Evolutionary conservation across 768 basidiomycete species (phyloP).

Genomic region (Auriscalpium orientale): DNA sequence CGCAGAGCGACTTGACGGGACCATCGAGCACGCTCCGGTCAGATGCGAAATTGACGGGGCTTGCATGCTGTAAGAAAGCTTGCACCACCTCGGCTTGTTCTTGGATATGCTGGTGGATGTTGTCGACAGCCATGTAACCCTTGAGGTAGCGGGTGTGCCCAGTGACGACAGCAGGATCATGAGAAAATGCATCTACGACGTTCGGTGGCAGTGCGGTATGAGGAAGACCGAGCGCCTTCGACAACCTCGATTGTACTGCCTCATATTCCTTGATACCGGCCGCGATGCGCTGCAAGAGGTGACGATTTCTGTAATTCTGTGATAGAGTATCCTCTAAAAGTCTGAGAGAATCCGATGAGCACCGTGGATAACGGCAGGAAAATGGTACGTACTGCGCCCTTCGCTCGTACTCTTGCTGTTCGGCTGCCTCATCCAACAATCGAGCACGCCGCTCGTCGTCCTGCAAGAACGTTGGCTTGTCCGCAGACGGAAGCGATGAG

Average conservation of each 20-base stretch:
- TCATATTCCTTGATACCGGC: slow-evolving; percentile 61
- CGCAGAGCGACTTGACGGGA: slow-evolving; percentile 43
- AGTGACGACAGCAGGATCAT: slow-evolving; percentile 73
- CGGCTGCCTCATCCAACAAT: slow-evolving; percentile 34
- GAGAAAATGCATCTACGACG: slow-evolving; percentile 64
- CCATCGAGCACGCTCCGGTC: slow-evolving; percentile 39
- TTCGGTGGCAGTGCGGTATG: slow-evolving; percentile 51
- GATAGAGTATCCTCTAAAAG: slow-evolving; percentile 49
- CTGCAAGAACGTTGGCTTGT: slow-evolving; percentile 21
- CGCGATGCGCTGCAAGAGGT: slow-evolving; percentile 60
- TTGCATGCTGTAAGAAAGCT: slow-evolving; percentile 5
- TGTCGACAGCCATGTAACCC: slow-evolving; percentile 71
- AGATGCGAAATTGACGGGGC: slow-evolving; percentile 14
- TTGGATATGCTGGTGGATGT: slow-evolving; percentile 55
- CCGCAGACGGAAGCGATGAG: slow-evolving; percentile 28
- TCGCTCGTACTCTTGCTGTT: slow-evolving; percentile 49
- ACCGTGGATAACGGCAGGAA: background rate
- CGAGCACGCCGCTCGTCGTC: slow-evolving; percentile 10
- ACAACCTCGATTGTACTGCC: slow-evolving; percentile 43
- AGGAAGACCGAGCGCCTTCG: slow-evolving; percentile 38
- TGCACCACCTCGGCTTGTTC: slow-evolving; percentile 45
- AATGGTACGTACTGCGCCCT: slow-evolving; percentile 43
- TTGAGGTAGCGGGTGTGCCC: slow-evolving; percentile 50
- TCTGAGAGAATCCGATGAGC: slow-evolving; percentile 28
- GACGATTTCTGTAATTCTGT: slow-evolving; percentile 63